These are phyloP conservation scores for Coemansia sp. DNA, from an alignment of 192 early-diverging fungal genomes.

Conservation along the genomic window DNA sequence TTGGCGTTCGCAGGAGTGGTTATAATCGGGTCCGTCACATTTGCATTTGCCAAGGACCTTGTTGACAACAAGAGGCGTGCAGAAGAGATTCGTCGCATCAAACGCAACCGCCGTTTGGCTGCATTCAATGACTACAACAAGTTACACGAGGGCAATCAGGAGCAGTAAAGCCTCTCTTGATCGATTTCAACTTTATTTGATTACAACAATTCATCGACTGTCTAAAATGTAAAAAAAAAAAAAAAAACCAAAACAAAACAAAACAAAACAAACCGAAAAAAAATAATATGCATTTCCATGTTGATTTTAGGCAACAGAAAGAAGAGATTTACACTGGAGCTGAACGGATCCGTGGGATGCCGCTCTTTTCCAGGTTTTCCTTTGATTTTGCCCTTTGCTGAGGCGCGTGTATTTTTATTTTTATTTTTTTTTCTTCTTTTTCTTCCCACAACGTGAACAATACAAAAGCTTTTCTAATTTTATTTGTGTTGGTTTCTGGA, in stretches of 20 bases:
- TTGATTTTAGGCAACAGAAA: background rate
- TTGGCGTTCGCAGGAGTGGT: conserved; percentile 40
- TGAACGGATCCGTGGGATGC: background rate
- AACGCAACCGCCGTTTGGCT: conserved; percentile 32
- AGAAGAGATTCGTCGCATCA: conserved; percentile 50
- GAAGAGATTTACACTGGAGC: background rate
- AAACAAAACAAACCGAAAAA: background rate
- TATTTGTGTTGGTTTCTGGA: conserved; percentile 7
- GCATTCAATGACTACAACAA: conserved; percentile 36
- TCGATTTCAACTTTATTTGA: background rate
- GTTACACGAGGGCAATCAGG: conserved; percentile 9
- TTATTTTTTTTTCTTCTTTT: conserved; percentile 11
- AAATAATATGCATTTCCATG: background rate
- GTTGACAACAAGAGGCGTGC: conserved; percentile 48
- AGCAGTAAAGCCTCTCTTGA: background rate
- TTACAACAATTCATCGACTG: background rate
- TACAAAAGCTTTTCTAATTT: conserved; percentile 11
- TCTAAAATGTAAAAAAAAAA: conserved; percentile 5
- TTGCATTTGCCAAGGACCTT: conserved; percentile 43
- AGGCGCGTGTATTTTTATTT: background rate
- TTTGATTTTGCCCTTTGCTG: background rate
- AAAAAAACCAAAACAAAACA: background rate
- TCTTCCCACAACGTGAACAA: background rate
- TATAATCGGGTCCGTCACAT: conserved; percentile 35
- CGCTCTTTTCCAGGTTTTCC: too few species aligned